Base-by-base conservation (phyloP, 352 stramenopile species). In the Plasmopara viticola region DNA sequence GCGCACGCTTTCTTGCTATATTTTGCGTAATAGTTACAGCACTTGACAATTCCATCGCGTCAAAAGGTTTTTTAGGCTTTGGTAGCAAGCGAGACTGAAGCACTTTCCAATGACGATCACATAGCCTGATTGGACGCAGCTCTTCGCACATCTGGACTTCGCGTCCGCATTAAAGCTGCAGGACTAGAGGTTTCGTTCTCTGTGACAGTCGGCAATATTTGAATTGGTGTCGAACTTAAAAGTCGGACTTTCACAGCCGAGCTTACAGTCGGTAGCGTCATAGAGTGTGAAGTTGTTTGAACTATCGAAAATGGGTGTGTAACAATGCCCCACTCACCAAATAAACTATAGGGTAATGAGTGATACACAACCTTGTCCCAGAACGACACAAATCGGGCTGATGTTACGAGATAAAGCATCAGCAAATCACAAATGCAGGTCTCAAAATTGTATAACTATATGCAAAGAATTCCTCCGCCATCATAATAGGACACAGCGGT, bases 211-310 rank as follows among this genome's bases (percentile, higher is more conserved):
- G 52, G 43, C 14, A 46, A 44, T n/a, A 31, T 28, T 61, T 45
- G 63, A 2, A 53, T 60, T 43, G 52, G 45, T 43, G 58, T 43
- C 34, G 63, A 51, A 35, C 53, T 67, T 42, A 46, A 43, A n/a
- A 44, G 53, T 33, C 53, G 50, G 20, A 20, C 38, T 41, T 71
- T 71, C 10, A 54, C 63, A 48, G 54, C 53, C 8, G 62, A 70
- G 39, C 62, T 70, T 44, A 51, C 62, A n/a, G 62, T 70, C 9
- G 62, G 17, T 14, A 49, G 53, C 20, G 58, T 67, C n/a, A 70
- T 3, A 6, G 58, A 67, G 8, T 48, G 45, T 39, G 44, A 20
- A 14, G 48, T 60, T 12, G 43, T 35, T 45, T 56, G 49, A n/a
- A 52, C 42, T n/a, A n/a, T n/a, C n/a, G n/a, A n/a, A n/a, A n/a